Evolutionary conservation across 495 filamentous ascomycete genomes (phyloP), one percentile per base, ranked within the genome.

Genomic region (Niebla homalea): DNA sequence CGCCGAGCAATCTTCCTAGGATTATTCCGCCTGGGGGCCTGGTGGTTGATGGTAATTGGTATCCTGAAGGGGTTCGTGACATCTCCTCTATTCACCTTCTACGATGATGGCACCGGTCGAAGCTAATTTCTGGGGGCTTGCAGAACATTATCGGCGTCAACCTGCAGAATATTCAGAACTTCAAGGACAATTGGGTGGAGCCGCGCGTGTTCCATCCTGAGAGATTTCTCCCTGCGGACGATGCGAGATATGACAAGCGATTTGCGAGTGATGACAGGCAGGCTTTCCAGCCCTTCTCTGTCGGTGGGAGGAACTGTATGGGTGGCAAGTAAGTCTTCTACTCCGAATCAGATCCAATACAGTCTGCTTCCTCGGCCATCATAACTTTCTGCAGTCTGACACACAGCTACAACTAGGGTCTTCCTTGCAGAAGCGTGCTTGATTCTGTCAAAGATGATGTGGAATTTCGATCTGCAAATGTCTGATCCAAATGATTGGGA

Each of bases 291-390:
- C 69, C 73, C 1, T 75, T 74, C 42, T 58, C 60, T 23, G 48
- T 69, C 0, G 73, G 73, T 1, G 59, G 65, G 0, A 57, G 70
- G 10, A 62, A 56, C 37, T 76, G 70, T 47, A 47, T 75, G 2
- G 73, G 73, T 7, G 63, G 61, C 29, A 65, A 63, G 68, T 71
- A 53, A 29, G 64, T 61, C 20, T 8, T 32, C 29, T 8, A 7
- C 29, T 11, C 29, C 7, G 7, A 32, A 7, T 5, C 29, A 32
- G 29, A 8, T 32, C 29, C 29, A 7, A 12, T 12, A 11, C 7
- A 12, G 7, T 5, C 29, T 32, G 29, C 29, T 7, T 32, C 29
- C 29, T 32, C 7, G 8, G 29, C 29, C 29, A 11, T 32, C 7
- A 11, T 32, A 10, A 10, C 2, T 7, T 10, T 32, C 29, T 11